phyloP scores from a whole-genome alignment of 2,329 filamentous ascomycete genomes.

The Aspergillus fumigatus region DNA sequence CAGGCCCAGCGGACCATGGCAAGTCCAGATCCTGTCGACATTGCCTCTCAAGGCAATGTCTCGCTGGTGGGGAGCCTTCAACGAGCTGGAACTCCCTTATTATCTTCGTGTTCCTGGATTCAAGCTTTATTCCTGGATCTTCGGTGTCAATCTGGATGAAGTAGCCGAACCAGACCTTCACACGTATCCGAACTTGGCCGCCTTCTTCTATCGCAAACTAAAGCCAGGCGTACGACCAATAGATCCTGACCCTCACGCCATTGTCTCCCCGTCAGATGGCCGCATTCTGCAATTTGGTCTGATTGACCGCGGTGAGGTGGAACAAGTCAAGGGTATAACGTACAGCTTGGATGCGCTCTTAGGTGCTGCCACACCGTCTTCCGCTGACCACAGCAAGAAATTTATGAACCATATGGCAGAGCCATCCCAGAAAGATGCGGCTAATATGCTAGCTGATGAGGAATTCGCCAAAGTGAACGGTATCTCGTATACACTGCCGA shows the following conservation, averaged over 20 bases:
- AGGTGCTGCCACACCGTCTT: slow-evolving; percentile 54
- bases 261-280: slow-evolving; percentile 87
- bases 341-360: slow-evolving; percentile 92
- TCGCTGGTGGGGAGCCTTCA: slow-evolving; percentile 84
- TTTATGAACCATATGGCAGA: slow-evolving; percentile 31
- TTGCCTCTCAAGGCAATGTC: slow-evolving; percentile 87
- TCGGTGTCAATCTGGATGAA: slow-evolving; percentile 86
- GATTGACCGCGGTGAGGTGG: slow-evolving; percentile 90
- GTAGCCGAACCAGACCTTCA: slow-evolving; percentile 84
- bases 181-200: slow-evolving; percentile 83
- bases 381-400: slow-evolving; percentile 36
- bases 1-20: slow-evolving; percentile 82
- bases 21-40: slow-evolving; percentile 90
- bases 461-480: slow-evolving; percentile 94
- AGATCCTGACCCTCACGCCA: slow-evolving; percentile 71
- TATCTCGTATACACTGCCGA: slow-evolving; percentile 88
- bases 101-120: slow-evolving; percentile 85
- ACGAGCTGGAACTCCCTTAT: slow-evolving; percentile 82
- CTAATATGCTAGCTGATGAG: slow-evolving; percentile 72
- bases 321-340: slow-evolving; percentile 98
- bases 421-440: slow-evolving; percentile 44
- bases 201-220: slow-evolving; percentile 94
- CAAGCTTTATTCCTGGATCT: slow-evolving; percentile 83
- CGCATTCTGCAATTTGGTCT: slow-evolving; percentile 86
- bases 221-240: slow-evolving; percentile 85